Conservation (phyloP, 108 stramenopile species). For the Fragilaria crotonensis region DNA sequence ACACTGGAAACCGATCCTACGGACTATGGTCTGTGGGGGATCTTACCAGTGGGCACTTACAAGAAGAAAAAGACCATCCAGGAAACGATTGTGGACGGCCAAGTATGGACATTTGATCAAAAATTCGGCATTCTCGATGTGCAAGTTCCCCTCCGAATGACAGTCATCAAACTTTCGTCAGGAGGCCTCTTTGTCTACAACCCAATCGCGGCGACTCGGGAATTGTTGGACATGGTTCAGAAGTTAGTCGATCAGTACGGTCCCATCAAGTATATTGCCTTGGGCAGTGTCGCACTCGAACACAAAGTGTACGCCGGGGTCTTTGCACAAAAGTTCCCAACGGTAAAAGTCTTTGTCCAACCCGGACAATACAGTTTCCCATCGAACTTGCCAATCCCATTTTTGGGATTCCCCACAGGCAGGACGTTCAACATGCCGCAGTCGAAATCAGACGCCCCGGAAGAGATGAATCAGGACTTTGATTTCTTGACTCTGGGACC, state of each 20-base stretch:
- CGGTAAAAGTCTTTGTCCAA: slow-evolving; percentile 72
- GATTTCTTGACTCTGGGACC: slow-evolving; percentile 77
- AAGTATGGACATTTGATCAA: slow-evolving; percentile 93
- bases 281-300: slow-evolving; percentile 88
- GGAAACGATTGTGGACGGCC: slow-evolving; percentile 63
- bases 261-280: slow-evolving; percentile 79
- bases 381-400: slow-evolving; percentile 54
- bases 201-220: slow-evolving; percentile 87
- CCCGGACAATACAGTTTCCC: slow-evolving; percentile 89
- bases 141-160: slow-evolving; percentile 87
- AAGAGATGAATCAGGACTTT: slow-evolving; percentile 66
- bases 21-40: slow-evolving; percentile 84
- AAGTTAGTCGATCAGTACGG: slow-evolving; percentile 61
- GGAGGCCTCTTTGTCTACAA: slow-evolving; percentile 87
- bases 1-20: slow-evolving; percentile 60
- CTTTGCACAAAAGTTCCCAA: slow-evolving; percentile 80
- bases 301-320: slow-evolving; percentile 92
- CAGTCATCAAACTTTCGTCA: slow-evolving; percentile 57
- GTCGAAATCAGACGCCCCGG: slow-evolving; percentile 47
- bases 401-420: slow-evolving; percentile 73
- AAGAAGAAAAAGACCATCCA: slow-evolving; percentile 77
- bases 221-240: slow-evolving; percentile 51
- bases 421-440: slow-evolving; percentile 51
- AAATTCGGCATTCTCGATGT: slow-evolving; percentile 92
- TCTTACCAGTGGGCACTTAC: slow-evolving; percentile 88